Base-by-base conservation (phyloP, 1,284 basidiomycete genomes). In the Austroboletus novae-zelandiae region DNA sequence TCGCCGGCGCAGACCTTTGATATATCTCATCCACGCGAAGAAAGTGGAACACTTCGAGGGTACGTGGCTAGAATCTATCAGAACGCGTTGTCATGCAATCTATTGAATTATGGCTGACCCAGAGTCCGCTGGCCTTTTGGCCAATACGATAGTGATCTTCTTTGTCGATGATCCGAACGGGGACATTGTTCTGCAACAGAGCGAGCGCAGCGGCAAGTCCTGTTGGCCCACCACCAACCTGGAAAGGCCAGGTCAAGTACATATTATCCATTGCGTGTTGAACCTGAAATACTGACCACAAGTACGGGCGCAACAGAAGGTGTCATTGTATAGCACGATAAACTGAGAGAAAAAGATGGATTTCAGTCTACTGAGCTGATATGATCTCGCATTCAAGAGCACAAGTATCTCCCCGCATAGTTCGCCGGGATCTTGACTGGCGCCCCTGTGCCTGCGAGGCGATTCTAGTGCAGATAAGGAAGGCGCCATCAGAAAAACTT, bases 161-260 rank as follows among this genome's bases (percentile, higher is more conserved):
- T 46, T 69, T 74, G 18, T 73, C 64, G 18, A 74, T 62, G 30
- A 74, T 62, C 14, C 72, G 71, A 9, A 74, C 65, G 2, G 66
- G 61, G 44, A 78, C 57, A 18, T 73, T 68, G 34, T 73, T 70
- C 43, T 68, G 67, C 40, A 75, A 60, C 20, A 81, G 66, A 0
- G 74, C 68, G 11, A 74, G 71, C 0, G 79, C 79, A n/a, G 71
- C 71, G 11, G 70, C 70, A 35, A 81, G 69, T 18, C 79, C 80
- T 0, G 76, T 61, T 32, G 79, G 72, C 13, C 79, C 80, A 29
- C 73, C 77, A 5, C 78, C 79, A 41, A 73, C 71, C 54, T 27
- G 25, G 8, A 27, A 27, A 27, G 25, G 25, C 8, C 7, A 17
- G 9, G 29, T 29, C 10, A 14, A 32, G 2, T 32, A 4, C n/a